phyloP scores from a whole-genome alignment of 2,329 filamentous ascomycete species.

The Venturia aucupariae region DNA sequence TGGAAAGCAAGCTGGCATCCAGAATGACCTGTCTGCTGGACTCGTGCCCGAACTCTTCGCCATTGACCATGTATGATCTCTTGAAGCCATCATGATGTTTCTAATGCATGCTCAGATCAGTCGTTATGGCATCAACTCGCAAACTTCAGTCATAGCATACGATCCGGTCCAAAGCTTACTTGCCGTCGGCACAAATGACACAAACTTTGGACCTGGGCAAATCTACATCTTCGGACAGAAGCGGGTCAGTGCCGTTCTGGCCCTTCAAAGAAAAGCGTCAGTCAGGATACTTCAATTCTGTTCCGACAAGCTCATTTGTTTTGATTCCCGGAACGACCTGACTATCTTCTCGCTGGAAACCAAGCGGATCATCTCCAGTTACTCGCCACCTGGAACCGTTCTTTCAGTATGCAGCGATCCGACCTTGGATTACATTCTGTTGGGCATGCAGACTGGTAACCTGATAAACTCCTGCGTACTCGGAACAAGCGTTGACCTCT shows the following conservation, averaged over 20 bases:
- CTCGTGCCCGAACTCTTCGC: conserved; percentile 69
- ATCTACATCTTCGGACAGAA: conserved; percentile 83
- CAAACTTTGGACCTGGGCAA: conserved; percentile 73
- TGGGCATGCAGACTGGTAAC: conserved; percentile 64
- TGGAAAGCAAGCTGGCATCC: conserved; percentile 87
- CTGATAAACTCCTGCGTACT: neutral
- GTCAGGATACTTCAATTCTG: conserved; percentile 75
- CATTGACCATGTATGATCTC: conserved; percentile 59
- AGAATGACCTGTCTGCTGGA: conserved; percentile 78
- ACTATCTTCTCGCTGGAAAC: conserved; percentile 72
- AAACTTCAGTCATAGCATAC: conserved; percentile 71
- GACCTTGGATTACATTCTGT: conserved; percentile 84
- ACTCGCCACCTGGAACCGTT: conserved; percentile 69
- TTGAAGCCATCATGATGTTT: conserved; percentile 19
- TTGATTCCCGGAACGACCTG: conserved; percentile 81
- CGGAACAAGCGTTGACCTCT: neutral
- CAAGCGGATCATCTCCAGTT: conserved; percentile 55
- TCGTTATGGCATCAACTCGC: conserved; percentile 63
- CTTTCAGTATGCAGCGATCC: conserved; percentile 72
- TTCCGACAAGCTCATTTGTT: conserved; percentile 71
- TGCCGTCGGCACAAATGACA: conserved; percentile 82
- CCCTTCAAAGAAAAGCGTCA: conserved; percentile 61
- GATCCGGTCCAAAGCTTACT: conserved; percentile 90
- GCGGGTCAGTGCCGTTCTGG: conserved; percentile 67
- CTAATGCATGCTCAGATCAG: conserved; percentile 41